A percentile compares a stretch with the other conserved stretches of the same genome.
phyloP scores from a whole-genome alignment of 2,329 filamentous ascomycete genomes.

The Fusarium irregulare region DNA sequence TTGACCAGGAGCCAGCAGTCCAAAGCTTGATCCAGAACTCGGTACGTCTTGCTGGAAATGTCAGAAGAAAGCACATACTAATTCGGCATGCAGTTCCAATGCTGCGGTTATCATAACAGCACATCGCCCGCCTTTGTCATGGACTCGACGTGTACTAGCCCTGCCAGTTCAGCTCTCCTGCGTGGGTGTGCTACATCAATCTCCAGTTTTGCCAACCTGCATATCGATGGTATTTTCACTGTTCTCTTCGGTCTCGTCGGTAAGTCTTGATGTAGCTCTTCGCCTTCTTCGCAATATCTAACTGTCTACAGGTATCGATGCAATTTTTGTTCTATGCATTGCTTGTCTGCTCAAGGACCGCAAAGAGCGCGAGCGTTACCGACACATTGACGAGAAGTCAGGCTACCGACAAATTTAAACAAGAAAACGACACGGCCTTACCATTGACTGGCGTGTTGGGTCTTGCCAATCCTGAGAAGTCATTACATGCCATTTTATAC shows the following conservation, averaged over 20 bases:
- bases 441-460: slow-evolving; percentile 20
- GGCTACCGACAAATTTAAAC: slow-evolving; percentile 62
- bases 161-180: slow-evolving; percentile 75
- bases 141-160: slow-evolving; percentile 74
- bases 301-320: slow-evolving; percentile 65
- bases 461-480: slow-evolving; percentile 9
- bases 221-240: slow-evolving; percentile 82
- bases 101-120: slow-evolving; percentile 83
- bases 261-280: slow-evolving; percentile 44
- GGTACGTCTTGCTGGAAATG: slow-evolving; percentile 57
- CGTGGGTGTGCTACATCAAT: slow-evolving; percentile 77
- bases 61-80: neutral
- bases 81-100: slow-evolving; percentile 69
- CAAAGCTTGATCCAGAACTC: slow-evolving; percentile 78
- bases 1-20: slow-evolving; percentile 62
- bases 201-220: slow-evolving; percentile 74
- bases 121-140: slow-evolving; percentile 78
- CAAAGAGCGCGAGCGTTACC: slow-evolving; percentile 82
- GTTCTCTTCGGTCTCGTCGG: slow-evolving; percentile 83
- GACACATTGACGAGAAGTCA: slow-evolving; percentile 83
- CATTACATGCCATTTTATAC: slow-evolving; percentile 8
- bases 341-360: slow-evolving; percentile 84
- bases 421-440: neutral
- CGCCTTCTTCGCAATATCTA: neutral
- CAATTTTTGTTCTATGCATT: slow-evolving; percentile 74